Evolutionary conservation across 2,329 filamentous ascomycete genomes (phyloP).

Genomic region (Escovopsis sp.): DNA sequence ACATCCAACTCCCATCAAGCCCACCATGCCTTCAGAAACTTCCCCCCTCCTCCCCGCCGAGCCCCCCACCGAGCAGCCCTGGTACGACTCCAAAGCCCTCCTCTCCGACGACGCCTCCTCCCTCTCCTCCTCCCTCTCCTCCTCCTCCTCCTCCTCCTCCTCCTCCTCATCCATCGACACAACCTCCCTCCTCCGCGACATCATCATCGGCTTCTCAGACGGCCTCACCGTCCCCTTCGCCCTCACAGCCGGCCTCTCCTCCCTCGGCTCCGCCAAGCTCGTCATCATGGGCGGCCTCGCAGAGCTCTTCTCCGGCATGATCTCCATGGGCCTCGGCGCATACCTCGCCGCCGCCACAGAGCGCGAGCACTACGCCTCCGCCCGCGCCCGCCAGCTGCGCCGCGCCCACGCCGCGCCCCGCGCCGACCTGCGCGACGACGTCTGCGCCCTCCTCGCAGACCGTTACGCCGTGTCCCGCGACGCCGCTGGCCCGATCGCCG

Average conservation of each 20-base stretch:
- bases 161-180: conserved; percentile 17
- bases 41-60: conserved; percentile 19
- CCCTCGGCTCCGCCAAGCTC: conserved; percentile 47
- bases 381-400: conserved; percentile 33
- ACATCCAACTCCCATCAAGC: background rate
- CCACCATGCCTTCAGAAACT: conserved; percentile 12
- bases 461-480: conserved; percentile 32
- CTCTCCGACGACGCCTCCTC: conserved; percentile 6
- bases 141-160: conserved; percentile 10
- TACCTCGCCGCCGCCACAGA: conserved; percentile 54
- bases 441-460: conserved; percentile 32
- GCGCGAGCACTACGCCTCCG: conserved; percentile 33
- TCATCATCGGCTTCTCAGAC: conserved; percentile 64
- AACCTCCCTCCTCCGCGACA: conserved; percentile 39
- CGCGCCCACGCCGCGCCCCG: conserved; percentile 24
- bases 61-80: conserved; percentile 15
- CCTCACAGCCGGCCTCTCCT: conserved; percentile 57
- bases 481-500: conserved; percentile 30
- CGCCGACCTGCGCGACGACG: conserved; percentile 32
- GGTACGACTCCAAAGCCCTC: conserved; percentile 11
- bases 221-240: conserved; percentile 71
- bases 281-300: conserved; percentile 61
- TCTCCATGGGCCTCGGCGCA: conserved; percentile 64
- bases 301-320: conserved; percentile 61
- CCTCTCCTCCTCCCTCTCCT: conserved; percentile 3